Percentiles rank a stretch among this genome's conserved stretches.
Evolutionary conservation across 2,329 filamentous ascomycete species (phyloP).

Genomic region (Fusarium oligoseptatum): DNA sequence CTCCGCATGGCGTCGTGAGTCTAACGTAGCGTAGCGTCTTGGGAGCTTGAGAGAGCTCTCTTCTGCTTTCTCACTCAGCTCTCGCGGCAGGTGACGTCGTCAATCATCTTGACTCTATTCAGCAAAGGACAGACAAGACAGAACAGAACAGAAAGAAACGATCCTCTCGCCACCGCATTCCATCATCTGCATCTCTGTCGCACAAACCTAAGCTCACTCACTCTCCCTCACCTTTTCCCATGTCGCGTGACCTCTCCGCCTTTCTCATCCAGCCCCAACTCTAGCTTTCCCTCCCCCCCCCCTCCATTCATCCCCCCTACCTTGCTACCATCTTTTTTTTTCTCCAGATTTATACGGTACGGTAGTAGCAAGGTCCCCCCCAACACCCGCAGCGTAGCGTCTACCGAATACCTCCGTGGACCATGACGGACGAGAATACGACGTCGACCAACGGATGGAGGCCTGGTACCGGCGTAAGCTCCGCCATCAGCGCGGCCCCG

Average conservation of each 20-base stretch:
- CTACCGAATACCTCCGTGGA: conserved; percentile 10
- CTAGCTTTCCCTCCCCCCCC: background rate
- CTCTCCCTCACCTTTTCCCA: conserved; percentile 11
- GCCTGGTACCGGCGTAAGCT: conserved; percentile 40
- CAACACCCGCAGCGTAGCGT: conserved; percentile 6
- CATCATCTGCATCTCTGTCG: conserved; percentile 22
- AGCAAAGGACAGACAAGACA: background rate
- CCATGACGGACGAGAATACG: conserved; percentile 38
- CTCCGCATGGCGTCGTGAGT: conserved; percentile 2
- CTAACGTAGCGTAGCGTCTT: background rate
- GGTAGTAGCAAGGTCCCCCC: conserved; percentile 7
- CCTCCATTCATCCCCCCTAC: background rate
- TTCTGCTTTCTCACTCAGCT: background rate
- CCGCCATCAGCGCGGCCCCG: conserved; percentile 40
- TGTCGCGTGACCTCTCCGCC: conserved; percentile 38
- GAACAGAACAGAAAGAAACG: background rate
- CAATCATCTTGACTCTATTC: conserved; percentile 8
- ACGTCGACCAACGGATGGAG: conserved; percentile 35
- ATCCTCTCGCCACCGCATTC: conserved; percentile 39
- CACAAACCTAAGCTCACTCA: conserved; percentile 17
- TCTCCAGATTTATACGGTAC: conserved; percentile 1
- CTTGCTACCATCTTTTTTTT: background rate
- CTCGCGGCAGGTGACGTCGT: conserved; percentile 33
- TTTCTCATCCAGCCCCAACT: background rate
- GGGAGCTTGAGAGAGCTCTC: background rate